Conservation (phyloP, 2,329 filamentous ascomycete species). For the Hymenoscyphus repandus region DNA sequence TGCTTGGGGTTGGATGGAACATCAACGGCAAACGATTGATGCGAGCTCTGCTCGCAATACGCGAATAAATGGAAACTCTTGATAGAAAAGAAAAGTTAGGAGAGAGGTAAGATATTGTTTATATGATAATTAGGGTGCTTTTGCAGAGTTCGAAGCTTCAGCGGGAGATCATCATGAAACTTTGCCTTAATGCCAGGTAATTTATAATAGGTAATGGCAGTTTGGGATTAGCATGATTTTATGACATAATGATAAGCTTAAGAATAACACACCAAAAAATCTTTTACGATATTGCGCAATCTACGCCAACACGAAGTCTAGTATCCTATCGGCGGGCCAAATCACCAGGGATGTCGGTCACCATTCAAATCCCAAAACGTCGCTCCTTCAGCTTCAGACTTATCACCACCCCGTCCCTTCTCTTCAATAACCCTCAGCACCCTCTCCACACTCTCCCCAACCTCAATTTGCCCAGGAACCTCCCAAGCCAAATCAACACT, state of each 20-base stretch:
- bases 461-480: conserved; percentile 5
- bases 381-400: conserved; percentile 15
- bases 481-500: conserved; percentile 8
- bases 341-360: conserved; percentile 18
- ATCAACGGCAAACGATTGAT: not conserved
- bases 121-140: too few relatives aligned
- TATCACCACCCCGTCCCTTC: conserved; percentile 18
- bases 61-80: not conserved
- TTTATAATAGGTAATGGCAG: not conserved
- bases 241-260: too few relatives aligned
- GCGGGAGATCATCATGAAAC: not conserved
- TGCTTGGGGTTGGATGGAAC: conserved; percentile 10
- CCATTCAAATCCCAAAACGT: conserved; percentile 24
- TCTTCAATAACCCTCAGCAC: conserved; percentile 17
- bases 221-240: too few relatives aligned
- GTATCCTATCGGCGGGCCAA: not conserved
- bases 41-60: not conserved
- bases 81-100: not conserved
- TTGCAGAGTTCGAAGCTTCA: not conserved
- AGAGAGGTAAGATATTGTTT: not conserved
- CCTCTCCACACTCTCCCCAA: conserved; percentile 10
- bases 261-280: too few relatives aligned
- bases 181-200: not conserved
- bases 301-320: not conserved
- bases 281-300: not conserved